Evolutionary conservation across 352 stramenopile genomes (phyloP).

Genomic region (Phytophthora podocarpi): DNA sequence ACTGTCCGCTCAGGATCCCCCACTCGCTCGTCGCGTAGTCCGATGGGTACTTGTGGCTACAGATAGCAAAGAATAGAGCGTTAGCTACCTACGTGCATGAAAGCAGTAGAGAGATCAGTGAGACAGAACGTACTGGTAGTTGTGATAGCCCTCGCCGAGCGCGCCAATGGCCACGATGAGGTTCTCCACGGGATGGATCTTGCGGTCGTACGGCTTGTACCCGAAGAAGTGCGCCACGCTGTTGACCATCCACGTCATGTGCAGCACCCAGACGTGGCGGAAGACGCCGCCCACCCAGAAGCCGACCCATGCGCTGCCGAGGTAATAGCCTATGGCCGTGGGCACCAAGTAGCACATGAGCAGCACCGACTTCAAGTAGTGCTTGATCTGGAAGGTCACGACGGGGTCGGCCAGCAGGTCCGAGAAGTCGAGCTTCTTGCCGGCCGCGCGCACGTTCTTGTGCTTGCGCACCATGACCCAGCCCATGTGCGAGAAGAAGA

Average conservation of each 20-base stretch:
- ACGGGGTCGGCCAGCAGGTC: constrained; percentile 95
- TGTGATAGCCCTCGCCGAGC: constrained; percentile 98
- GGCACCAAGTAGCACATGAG: constrained; percentile 98
- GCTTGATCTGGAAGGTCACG: constrained; percentile 96
- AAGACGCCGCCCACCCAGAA: constrained; percentile 97
- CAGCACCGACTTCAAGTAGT: constrained; percentile 89
- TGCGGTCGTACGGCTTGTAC: constrained; percentile 98
- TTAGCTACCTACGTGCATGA: constrained; percentile 6
- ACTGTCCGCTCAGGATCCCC: constrained; percentile 94
- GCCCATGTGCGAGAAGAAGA: constrained; percentile 99
- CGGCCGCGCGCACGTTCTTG: constrained; percentile 77
- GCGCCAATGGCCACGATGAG: constrained; percentile 95
- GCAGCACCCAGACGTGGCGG: constrained; percentile 95
- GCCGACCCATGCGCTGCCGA: constrained; percentile 93
- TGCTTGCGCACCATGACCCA: constrained; percentile 99
- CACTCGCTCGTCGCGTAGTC: constrained; percentile 99
- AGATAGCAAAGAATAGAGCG: constrained; percentile 11
- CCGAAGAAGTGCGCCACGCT: constrained; percentile 98
- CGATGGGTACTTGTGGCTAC: constrained; percentile 98
- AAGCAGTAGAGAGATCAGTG: neutral
- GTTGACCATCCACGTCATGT: constrained; percentile 99
- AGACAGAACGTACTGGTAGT: constrained; percentile 91
- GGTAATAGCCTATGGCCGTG: constrained; percentile 87
- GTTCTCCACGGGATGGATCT: constrained; percentile 96
- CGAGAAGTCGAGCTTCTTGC: constrained; percentile 94